Evolutionary conservation across 1,139 yeast genomes (phyloP).

Genomic region (Diutina pseudorugosa): DNA sequence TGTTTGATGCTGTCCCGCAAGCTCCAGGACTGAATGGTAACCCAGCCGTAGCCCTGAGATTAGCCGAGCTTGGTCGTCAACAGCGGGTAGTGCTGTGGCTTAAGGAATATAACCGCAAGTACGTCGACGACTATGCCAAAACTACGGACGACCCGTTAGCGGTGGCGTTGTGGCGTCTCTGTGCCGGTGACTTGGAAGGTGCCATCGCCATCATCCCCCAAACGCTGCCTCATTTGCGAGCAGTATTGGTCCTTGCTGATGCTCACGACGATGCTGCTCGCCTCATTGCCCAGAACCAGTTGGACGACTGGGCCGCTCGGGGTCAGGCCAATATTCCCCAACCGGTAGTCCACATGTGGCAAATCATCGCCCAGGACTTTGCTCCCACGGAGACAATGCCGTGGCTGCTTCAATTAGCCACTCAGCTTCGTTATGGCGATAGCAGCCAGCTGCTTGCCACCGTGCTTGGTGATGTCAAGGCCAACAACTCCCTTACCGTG

Average conservation of each 20-base stretch:
- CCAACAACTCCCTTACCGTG: background rate
- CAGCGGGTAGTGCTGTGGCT: conserved; percentile 33
- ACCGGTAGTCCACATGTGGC: background rate
- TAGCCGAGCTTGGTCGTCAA: conserved; percentile 21
- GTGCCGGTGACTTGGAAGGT: conserved; percentile 42
- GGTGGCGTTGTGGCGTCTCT: conserved; percentile 37
- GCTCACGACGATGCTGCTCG: conserved; percentile 51
- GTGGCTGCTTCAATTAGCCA: conserved; percentile 3
- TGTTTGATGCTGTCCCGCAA: conserved; percentile 1
- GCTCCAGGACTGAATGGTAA: conserved; percentile 13
- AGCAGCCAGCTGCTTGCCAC: background rate
- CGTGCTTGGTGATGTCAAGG: background rate
- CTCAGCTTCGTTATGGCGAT: background rate
- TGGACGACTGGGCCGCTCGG: conserved; percentile 13
- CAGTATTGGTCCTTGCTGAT: conserved; percentile 57
- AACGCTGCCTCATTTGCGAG: conserved; percentile 60
- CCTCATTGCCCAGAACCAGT: conserved; percentile 44
- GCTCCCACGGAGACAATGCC: background rate
- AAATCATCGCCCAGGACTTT: background rate
- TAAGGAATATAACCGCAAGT: conserved; percentile 6
- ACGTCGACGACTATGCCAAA: conserved; percentile 6
- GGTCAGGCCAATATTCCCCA: background rate
- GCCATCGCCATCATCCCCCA: conserved; percentile 57
- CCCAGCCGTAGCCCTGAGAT: conserved; percentile 13
- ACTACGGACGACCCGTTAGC: conserved; percentile 26